Conservation (phyloP, 2,329 filamentous ascomycete species). For the Monascus ruber region DNA sequence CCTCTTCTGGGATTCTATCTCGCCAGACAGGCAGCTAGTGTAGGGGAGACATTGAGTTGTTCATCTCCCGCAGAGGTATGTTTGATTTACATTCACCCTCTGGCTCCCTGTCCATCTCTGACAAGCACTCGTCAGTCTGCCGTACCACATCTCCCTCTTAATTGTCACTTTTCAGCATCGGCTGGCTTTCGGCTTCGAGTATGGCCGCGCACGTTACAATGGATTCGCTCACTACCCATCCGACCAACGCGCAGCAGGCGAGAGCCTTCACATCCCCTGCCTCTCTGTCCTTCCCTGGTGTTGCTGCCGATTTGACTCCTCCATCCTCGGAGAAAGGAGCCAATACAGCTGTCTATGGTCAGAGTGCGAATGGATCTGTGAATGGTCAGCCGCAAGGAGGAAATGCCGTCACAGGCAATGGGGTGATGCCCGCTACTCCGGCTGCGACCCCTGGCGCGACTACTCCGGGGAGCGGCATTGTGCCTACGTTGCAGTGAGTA, state of each 20-base stretch:
- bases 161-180: conserved; percentile 10
- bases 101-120: conserved; percentile 1
- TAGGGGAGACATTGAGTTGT: conserved; percentile 97
- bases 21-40: conserved; percentile 10
- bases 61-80: conserved; percentile 64
- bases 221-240: conserved; percentile 86
- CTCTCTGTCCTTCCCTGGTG: conserved; percentile 84
- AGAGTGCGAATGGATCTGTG: conserved; percentile 37
- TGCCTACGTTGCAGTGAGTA: conserved; percentile 95
- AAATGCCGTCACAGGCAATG: conserved; percentile 56
- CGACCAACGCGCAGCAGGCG: conserved; percentile 80
- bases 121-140: neutral
- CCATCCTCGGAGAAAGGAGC: conserved; percentile 62
- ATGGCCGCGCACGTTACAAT: conserved; percentile 43
- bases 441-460: conserved; percentile 80
- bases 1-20: conserved; percentile 4
- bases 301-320: conserved; percentile 69
- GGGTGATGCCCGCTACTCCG: conserved; percentile 80
- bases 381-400: conserved; percentile 46
- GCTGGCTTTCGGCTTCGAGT: conserved; percentile 16
- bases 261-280: conserved; percentile 90
- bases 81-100: conserved; percentile 7
- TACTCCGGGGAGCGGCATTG: conserved; percentile 75
- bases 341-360: conserved; percentile 34
- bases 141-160: conserved; percentile 16